Base-by-base conservation (phyloP, 2,329 filamentous ascomycete genomes). In the Fusarium illudens region DNA sequence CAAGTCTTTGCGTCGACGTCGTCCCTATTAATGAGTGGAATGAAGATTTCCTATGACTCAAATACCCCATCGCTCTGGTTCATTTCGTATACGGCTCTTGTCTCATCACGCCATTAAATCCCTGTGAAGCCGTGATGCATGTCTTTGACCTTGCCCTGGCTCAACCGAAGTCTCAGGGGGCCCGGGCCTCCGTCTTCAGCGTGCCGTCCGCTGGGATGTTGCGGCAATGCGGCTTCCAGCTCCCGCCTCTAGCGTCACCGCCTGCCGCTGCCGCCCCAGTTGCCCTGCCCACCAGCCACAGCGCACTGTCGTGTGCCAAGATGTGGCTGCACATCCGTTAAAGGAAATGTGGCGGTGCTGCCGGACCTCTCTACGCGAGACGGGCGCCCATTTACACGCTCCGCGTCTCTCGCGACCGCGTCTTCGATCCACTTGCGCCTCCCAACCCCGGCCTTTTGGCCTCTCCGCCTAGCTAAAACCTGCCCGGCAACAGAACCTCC, bases 361-460 rank as follows among this genome's bases (percentile, higher is more conserved):
- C 32, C 9, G 1, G 42, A 27, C 7, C 44, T 51, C 58, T 62
- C 50, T 65, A 73, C 72, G 72, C 72, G 72, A 74, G 60, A 69
- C 49, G 42, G 59, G 55, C 64, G 62, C 62, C 72, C 66, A 73
- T 73, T 73, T 73, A 74, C 72, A 74, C 72, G 72, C 62, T 72
- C 59, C 65, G 70, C 72, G 68, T 67, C 64, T 22, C 56, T 68
- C 63, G 65, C 72, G 71, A 65, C 68, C 65, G 66, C 69, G 67
- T 74, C 68, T 56, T 58, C 25, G 36, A 60, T 62, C 69, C 67
- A 62, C 65, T 58, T 60, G 50, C 64, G 64, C 60, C 60, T 64
- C 65, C 65, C 70, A 73, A 61, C 72, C 72, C 72, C 72, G 62
- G 69, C 62, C 68, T 66, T 68, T 71, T 72, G 56, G 58, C 48